A percentile compares a stretch with the other conserved stretches of the same genome.
These are phyloP conservation scores for Panicum hallii DNA, from an alignment of 202 grass and related monocot species.

Conservation along the genomic window DNA sequence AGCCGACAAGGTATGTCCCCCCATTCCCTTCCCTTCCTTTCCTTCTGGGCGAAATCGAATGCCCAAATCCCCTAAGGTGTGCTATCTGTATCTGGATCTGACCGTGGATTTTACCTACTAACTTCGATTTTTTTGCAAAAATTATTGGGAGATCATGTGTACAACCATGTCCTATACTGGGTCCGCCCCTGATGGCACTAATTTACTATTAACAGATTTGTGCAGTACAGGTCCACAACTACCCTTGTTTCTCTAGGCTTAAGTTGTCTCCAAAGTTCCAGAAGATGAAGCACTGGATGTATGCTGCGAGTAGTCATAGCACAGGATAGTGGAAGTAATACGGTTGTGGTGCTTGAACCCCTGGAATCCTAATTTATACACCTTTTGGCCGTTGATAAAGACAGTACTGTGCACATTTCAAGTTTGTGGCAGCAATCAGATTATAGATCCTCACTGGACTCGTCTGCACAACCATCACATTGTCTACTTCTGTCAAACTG, in stretches of 20 bases:
- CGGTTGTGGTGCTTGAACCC: background rate
- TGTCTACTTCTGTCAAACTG: background rate
- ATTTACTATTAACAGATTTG: no score
- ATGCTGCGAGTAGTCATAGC: background rate
- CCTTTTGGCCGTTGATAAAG: background rate
- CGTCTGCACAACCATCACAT: background rate
- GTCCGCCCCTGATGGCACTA: no score
- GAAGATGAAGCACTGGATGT: background rate
- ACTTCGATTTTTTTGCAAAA: no score
- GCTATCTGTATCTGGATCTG: no score
- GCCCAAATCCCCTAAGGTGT: no score
- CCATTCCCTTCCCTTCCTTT: no score
- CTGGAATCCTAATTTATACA: background rate
- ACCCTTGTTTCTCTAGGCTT: background rate
- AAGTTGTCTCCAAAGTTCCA: background rate
- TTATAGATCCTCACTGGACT: background rate
- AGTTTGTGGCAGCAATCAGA: background rate
- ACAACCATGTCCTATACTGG: no score
- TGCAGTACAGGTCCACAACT: no score
- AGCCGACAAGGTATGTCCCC: no score
- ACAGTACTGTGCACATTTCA: background rate
- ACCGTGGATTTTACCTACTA: no score
- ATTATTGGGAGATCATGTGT: no score
- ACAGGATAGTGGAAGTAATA: constrained; percentile 5
- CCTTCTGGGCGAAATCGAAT: no score